phyloP scores from a whole-genome alignment of 139 green algal genomes.

The Coelastrella sp. region DNA sequence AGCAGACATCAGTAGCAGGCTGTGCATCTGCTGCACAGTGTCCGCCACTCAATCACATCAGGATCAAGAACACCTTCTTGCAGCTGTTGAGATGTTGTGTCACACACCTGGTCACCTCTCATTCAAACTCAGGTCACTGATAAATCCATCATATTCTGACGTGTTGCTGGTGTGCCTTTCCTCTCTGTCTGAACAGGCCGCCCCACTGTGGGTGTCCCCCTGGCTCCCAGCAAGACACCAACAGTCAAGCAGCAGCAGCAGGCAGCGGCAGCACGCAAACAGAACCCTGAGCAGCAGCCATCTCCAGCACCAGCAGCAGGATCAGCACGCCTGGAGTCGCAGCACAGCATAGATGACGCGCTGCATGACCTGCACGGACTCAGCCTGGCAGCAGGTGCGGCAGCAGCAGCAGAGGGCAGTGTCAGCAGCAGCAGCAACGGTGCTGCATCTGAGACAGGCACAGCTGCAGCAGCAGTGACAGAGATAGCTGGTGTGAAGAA shows the following conservation, averaged over 20 bases:
- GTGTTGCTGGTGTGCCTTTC: background rate
- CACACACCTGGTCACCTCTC: background rate
- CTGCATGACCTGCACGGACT: conserved; percentile 3
- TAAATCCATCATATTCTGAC: background rate
- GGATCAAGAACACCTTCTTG: background rate
- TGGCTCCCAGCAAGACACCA: conserved; percentile 44
- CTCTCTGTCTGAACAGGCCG: background rate
- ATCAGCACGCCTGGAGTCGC: background rate
- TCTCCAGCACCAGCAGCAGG: conserved; percentile 17
- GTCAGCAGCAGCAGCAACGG: conserved; percentile 10
- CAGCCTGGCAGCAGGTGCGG: background rate
- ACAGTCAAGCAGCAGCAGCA: conserved; percentile 32
- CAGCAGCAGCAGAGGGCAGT: conserved; percentile 21
- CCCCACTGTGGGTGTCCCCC: conserved; percentile 30
- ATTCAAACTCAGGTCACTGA: no score
- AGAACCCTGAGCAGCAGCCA: background rate
- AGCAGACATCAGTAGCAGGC: background rate
- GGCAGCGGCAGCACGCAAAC: conserved; percentile 34
- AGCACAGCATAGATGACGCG: conserved; percentile 27
- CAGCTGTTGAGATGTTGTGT: background rate
- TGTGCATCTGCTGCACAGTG: background rate
- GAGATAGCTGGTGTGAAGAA: background rate
- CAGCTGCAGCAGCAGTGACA: conserved; percentile 19
- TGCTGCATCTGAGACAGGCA: background rate
- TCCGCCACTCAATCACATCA: background rate